Conservation (phyloP, 2,329 filamentous ascomycete species). For the Cryphonectria parasitica region DNA sequence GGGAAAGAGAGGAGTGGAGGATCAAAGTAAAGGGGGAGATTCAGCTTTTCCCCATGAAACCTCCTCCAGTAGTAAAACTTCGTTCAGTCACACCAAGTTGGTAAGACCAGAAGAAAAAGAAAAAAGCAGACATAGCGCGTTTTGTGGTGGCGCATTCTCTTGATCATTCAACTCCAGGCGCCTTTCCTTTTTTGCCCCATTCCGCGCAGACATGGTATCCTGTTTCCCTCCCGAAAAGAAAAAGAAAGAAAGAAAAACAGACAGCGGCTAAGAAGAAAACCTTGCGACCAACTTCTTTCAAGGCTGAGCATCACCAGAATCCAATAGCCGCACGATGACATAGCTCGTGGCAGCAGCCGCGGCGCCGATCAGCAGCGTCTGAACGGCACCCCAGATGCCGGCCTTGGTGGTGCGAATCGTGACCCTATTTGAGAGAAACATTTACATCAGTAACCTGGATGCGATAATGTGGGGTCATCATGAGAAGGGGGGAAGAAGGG, state of each 20-base stretch:
- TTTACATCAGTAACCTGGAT: conserved; percentile 10
- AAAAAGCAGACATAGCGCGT: not conserved
- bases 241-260: not conserved
- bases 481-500: not conserved
- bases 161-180: not conserved
- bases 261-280: not conserved
- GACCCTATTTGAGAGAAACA: conserved; percentile 34
- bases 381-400: conserved; percentile 62
- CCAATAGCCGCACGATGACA: conserved; percentile 62
- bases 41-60: not conserved
- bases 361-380: conserved; percentile 68
- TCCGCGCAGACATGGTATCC: not conserved
- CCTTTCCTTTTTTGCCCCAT: not conserved
- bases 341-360: conserved; percentile 70
- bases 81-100: not conserved
- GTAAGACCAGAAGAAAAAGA: not conserved
- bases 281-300: not conserved
- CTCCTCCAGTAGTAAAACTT: no score
- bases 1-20: no score
- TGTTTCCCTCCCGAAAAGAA: not conserved
- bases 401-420: conserved; percentile 55
- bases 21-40: not conserved
- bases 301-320: conserved; percentile 37
- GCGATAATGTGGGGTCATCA: not conserved
- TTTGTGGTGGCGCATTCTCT: not conserved